Evolutionary conservation across 2,329 filamentous ascomycete genomes (phyloP).

Genomic region (Beauveria pseudobassiana): DNA sequence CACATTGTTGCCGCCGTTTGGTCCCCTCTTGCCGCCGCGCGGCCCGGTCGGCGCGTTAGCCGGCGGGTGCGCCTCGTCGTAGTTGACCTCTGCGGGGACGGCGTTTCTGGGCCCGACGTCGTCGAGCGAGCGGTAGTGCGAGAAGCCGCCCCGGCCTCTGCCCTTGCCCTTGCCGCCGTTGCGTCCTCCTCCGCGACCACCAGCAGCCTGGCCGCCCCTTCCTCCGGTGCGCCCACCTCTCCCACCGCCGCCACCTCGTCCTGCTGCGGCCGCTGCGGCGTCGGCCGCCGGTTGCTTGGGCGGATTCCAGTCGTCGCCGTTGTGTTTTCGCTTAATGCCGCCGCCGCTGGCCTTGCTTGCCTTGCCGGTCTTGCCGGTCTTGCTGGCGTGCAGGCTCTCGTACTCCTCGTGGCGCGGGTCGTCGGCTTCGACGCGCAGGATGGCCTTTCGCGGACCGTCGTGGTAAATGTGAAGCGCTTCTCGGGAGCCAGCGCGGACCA

Average conservation of each 20-base stretch:
- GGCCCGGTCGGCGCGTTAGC: conserved; percentile 18
- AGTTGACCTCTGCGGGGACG: conserved; percentile 39
- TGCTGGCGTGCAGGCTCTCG: conserved; percentile 55
- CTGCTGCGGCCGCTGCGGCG: not conserved
- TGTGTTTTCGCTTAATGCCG: conserved; percentile 45
- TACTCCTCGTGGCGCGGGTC: conserved; percentile 53
- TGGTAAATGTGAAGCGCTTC: conserved; percentile 70
- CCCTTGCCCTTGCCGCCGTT: conserved; percentile 32
- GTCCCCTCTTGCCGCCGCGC: conserved; percentile 11
- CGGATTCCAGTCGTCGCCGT: conserved; percentile 38
- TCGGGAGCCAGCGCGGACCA: conserved; percentile 73
- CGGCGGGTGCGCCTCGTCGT: conserved; percentile 34
- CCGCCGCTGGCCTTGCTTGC: conserved; percentile 38
- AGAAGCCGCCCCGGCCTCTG: conserved; percentile 39
- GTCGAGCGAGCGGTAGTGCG: conserved; percentile 60
- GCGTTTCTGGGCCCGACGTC: conserved; percentile 46
- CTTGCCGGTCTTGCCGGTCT: conserved; percentile 33
- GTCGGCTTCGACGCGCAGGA: conserved; percentile 73
- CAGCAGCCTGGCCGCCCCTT: conserved; percentile 23
- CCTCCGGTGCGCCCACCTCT: conserved; percentile 20
- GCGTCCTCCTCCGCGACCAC: conserved; percentile 25
- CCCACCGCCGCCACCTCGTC: conserved; percentile 23
- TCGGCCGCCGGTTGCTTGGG: conserved; percentile 20
- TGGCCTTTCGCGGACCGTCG: conserved; percentile 74
- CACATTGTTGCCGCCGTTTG: conserved; percentile 14